Percentiles rank a stretch among this genome's conserved stretches.
phyloP scores from a whole-genome alignment of 2,329 filamentous ascomycete genomes.

The Pseudocercospora macadamiae region DNA sequence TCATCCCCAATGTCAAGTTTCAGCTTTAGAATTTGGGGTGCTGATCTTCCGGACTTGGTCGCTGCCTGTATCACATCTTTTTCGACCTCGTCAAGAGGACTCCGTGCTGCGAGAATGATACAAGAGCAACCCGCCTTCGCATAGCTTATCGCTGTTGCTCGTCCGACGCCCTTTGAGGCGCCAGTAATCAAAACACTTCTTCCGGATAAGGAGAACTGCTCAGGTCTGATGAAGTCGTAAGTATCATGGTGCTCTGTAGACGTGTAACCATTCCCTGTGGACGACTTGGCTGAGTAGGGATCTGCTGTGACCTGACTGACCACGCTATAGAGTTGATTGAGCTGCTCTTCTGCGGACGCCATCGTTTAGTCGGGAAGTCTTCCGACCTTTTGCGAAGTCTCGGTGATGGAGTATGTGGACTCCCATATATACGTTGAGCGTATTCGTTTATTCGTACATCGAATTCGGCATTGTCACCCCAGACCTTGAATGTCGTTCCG shows the following conservation, averaged over 20 bases:
- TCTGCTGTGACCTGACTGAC: not conserved
- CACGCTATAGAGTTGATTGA: not conserved
- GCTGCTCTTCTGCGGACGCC: too few relatives aligned
- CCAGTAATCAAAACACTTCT: not conserved
- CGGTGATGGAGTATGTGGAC: too few relatives aligned
- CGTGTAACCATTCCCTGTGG: not conserved
- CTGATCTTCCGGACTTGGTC: not conserved
- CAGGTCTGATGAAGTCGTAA: not conserved
- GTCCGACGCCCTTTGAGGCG: not conserved
- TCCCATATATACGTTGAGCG: too few relatives aligned
- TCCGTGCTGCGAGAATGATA: not conserved
- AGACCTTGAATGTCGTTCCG: too few relatives aligned
- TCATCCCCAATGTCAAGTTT: not conserved
- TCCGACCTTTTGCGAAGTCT: too few relatives aligned
- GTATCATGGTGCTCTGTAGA: not conserved
- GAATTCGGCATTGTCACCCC: too few relatives aligned
- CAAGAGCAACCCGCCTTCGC: not conserved
- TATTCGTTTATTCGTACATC: too few relatives aligned
- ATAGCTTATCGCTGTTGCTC: not conserved
- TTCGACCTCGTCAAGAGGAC: not conserved
- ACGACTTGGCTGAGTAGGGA: not conserved
- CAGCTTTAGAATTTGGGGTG: not conserved
- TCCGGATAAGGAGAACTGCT: not conserved
- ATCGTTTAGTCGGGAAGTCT: too few relatives aligned
- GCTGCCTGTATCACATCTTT: not conserved